Evolutionary conservation across 164 flowering plant genomes (phyloP).

Genomic region (Piper longum): DNA sequence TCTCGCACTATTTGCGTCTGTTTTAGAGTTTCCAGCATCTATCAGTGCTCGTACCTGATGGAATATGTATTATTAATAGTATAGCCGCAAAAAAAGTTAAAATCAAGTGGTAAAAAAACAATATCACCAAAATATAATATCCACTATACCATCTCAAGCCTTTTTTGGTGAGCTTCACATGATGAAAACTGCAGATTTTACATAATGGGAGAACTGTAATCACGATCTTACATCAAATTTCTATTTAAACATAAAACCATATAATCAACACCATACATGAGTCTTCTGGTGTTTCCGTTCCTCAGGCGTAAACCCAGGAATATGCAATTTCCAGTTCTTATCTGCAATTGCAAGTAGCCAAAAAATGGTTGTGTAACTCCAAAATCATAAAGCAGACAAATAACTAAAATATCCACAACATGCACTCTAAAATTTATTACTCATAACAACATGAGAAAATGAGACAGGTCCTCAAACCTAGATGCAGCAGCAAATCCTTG

Average conservation of each 20-base stretch:
- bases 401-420: background rate
- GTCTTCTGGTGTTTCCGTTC: slow-evolving; percentile 35
- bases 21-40: slow-evolving; percentile 41
- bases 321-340: slow-evolving; percentile 60
- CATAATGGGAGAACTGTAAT: background rate
- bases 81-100: background rate
- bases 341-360: slow-evolving; percentile 34
- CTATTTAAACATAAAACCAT: background rate
- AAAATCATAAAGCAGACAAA: background rate
- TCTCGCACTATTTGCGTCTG: slow-evolving; percentile 23
- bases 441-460: background rate
- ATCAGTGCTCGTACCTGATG: slow-evolving; percentile 44
- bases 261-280: slow-evolving; percentile 2
- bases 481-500: slow-evolving; percentile 78
- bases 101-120: background rate
- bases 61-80: background rate
- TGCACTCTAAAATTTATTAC: background rate
- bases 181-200: slow-evolving; percentile 32
- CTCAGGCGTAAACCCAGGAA: slow-evolving; percentile 87
- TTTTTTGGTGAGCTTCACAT: slow-evolving; percentile 54
- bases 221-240: background rate
- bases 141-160: slow-evolving; percentile 46
- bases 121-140: background rate
- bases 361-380: too few relatives aligned
- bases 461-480: slow-evolving; percentile 38